phyloP scores from a whole-genome alignment of 257 asterid genomes.

The Nicotiana tomentosiformis region DNA sequence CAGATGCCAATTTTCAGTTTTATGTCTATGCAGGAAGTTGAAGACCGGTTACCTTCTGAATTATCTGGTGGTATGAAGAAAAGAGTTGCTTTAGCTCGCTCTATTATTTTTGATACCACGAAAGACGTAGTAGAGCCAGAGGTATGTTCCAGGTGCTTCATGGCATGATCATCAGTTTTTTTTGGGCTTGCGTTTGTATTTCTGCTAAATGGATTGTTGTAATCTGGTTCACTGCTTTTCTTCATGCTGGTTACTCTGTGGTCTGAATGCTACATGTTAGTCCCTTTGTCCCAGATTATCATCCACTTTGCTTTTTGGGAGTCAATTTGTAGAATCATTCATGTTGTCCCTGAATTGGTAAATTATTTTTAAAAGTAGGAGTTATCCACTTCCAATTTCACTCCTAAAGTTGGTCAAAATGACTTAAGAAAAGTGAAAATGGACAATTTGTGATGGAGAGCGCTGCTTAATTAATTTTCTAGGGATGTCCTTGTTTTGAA shows the following conservation, averaged over 20 bases:
- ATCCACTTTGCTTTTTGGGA: neutral
- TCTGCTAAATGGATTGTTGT: neutral
- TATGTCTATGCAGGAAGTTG: slow-evolving; percentile 67
- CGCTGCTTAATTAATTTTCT: neutral
- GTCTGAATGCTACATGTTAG: neutral
- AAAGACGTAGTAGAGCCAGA: slow-evolving; percentile 86
- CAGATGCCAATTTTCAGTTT: neutral
- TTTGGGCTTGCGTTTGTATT: neutral
- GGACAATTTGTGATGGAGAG: neutral
- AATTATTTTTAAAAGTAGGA: neutral
- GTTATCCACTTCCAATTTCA: neutral
- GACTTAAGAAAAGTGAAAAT: neutral
- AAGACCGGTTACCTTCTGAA: slow-evolving; percentile 90
- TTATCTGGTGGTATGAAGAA: slow-evolving; percentile 99
- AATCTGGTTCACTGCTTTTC: neutral
- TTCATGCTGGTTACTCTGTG: neutral
- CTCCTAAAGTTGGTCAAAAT: neutral
- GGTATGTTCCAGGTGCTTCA: slow-evolving; percentile 39
- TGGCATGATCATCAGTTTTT: neutral
- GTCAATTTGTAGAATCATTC: neutral
- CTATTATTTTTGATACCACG: slow-evolving; percentile 84
- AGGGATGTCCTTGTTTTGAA: neutral
- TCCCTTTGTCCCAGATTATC: neutral
- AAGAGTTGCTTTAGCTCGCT: slow-evolving; percentile 98
- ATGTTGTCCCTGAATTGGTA: neutral